These are phyloP conservation scores for Closterium sp. DNA, from an alignment of 139 green algal genomes.

Conservation along the genomic window DNA sequence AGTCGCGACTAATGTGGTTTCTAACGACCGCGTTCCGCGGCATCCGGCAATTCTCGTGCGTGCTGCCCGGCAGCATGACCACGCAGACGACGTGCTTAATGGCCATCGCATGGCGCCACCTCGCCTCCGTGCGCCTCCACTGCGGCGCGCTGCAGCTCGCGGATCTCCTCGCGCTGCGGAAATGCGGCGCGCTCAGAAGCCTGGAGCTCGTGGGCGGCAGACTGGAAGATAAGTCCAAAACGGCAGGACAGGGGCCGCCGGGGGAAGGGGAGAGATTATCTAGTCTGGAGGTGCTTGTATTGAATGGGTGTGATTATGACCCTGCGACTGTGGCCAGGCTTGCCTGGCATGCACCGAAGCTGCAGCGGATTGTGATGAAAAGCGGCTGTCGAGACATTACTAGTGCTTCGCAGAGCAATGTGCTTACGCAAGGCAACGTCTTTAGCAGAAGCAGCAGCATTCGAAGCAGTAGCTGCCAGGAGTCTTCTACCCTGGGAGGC, in stretches of 20 bases:
- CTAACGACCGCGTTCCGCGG: constrained; percentile 19
- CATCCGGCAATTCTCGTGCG: constrained; percentile 15
- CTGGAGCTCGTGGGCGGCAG: constrained; percentile 18
- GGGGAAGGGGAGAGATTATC: neutral
- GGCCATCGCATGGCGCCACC: constrained; percentile 24
- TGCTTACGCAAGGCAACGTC: too few relatives aligned
- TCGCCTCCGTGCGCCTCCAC: neutral
- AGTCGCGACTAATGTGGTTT: constrained; percentile 26
- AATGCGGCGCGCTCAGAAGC: neutral
- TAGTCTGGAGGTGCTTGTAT: constrained; percentile 11
- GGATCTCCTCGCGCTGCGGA: constrained; percentile 16
- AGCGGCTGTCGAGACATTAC: too few relatives aligned
- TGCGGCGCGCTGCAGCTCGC: constrained; percentile 5
- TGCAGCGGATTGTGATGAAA: too few relatives aligned
- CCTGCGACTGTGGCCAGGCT: neutral
- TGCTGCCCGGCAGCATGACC: neutral
- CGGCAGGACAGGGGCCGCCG: neutral
- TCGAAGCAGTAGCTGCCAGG: too few relatives aligned
- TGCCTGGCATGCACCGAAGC: neutral
- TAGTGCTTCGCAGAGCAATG: too few relatives aligned
- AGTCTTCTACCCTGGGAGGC: too few relatives aligned
- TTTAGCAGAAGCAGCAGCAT: too few relatives aligned
- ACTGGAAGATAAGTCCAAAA: neutral
- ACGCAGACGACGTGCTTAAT: constrained; percentile 29
- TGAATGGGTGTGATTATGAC: neutral